Base-by-base conservation (phyloP, 169 alveolate genomes). In the Ichthyophthirius multifiliis region DNA sequence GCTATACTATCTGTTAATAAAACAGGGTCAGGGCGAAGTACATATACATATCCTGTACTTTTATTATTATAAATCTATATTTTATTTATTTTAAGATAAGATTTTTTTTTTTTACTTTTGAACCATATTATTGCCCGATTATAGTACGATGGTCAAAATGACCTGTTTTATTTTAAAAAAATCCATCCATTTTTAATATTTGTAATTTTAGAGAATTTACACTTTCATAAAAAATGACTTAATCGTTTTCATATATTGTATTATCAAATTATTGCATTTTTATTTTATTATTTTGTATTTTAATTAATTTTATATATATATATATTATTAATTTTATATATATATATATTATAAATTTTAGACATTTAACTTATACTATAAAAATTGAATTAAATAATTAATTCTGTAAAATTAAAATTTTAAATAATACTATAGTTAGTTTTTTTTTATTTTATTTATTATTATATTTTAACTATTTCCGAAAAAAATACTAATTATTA, bases 1-100 rank as follows among this genome's bases (percentile, higher is more conserved):
- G 89, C 76, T 31, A 93, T 62, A 31, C 90, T 76, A 30, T 86
- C 65, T 55, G 94, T 90, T 77, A 91, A 85, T 20, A 90, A 77
- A 76, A 82, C 77, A 31, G 95, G 90, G 30, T 82, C 86, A 34
- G 94, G 91, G 39, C 88, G 82, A 34, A 93, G 85, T 31, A 85
- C 39, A 45, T 84, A 79, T 35, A 89, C 75, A 48, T 43, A 89
- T 32, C 89, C 92, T 23, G 71, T 83, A 74, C 75, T 84, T 41
- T 82, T 77, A 65, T 84, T 79, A 35, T 88, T 82, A 47, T 78
- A 89, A 31, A 88, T 80, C 84, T 87, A 39, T 16, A 23, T n/a
- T 37, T 67, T 64, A 27, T 23, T 31, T 20, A 27, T 20, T n/a
- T 20, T 4, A 55, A 5, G 39, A 20, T 5, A 55, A 46, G n/a